These are phyloP conservation scores for Seminavis robusta DNA, from an alignment of 108 stramenopile genomes.

Conservation along the genomic window DNA sequence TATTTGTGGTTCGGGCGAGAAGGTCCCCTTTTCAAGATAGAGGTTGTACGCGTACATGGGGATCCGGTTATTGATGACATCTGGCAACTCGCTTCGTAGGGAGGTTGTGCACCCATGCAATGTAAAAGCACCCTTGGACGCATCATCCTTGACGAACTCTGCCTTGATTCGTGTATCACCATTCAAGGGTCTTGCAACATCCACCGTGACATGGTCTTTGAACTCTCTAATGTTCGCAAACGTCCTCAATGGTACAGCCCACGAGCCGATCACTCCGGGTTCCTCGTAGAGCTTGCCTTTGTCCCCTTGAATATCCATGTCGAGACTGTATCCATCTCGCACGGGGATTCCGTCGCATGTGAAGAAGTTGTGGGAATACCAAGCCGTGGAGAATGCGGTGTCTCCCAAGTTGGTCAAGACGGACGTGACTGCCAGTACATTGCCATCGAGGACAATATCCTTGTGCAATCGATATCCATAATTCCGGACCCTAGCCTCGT, in stretches of 20 bases:
- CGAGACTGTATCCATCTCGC: conserved; percentile 52
- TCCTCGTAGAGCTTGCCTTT: conserved; percentile 52
- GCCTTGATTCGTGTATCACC: conserved; percentile 73
- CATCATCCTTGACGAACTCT: conserved; percentile 62
- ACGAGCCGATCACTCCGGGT: conserved; percentile 61
- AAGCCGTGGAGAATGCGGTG: conserved; percentile 68
- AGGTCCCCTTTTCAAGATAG: conserved; percentile 68
- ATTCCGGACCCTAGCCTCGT: conserved; percentile 43
- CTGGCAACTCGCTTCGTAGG: conserved; percentile 53
- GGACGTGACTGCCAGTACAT: conserved; percentile 51
- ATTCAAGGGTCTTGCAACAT: conserved; percentile 44
- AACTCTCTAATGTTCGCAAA: conserved; percentile 44
- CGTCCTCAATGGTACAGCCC: conserved; percentile 56
- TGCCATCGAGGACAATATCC: conserved; percentile 42
- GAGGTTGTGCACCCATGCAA: conserved; percentile 58
- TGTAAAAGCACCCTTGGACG: conserved; percentile 50
- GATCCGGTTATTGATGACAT: conserved; percentile 36
- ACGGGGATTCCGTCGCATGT: conserved; percentile 65
- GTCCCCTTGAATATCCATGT: conserved; percentile 47
- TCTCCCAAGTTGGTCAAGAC: conserved; percentile 65
- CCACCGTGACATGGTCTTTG: conserved; percentile 39
- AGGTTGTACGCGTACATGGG: conserved; percentile 77
- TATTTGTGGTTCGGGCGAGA: conserved; percentile 77
- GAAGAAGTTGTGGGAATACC: conserved; percentile 86
- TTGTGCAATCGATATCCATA: conserved; percentile 65